Conservation (phyloP, 345 rosid species). For the Draba incana region DNA sequence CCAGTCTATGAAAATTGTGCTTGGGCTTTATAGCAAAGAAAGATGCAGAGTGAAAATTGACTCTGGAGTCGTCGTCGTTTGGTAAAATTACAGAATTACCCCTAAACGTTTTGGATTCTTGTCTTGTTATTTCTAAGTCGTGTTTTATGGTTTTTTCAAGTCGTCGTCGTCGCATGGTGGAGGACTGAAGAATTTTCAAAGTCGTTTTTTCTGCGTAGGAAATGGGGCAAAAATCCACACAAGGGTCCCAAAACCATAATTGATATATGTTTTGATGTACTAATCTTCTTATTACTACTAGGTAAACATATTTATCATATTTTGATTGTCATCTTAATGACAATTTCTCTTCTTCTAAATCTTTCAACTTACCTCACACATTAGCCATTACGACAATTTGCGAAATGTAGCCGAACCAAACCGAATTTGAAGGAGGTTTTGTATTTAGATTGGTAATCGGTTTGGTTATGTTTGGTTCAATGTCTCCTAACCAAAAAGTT, state of each 20-base stretch:
- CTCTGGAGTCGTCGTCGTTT: conserved; percentile 20
- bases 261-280: conserved; percentile 15
- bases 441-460: too few species aligned
- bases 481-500: too few species aligned
- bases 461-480: too few species aligned
- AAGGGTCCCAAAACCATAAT: conserved; percentile 10
- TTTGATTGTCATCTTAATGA: too few species aligned
- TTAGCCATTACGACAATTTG: background rate
- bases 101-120: background rate
- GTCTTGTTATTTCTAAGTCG: too few species aligned
- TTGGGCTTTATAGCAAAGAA: conserved; percentile 16
- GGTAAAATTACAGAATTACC: conserved; percentile 31
- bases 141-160: conserved; percentile 10
- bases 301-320: too few species aligned
- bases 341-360: too few species aligned
- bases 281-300: background rate
- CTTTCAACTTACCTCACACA: background rate
- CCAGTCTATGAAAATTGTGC: background rate
- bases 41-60: conserved; percentile 13
- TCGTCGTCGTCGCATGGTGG: conserved; percentile 37
- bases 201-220: conserved; percentile 23
- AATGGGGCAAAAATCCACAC: background rate
- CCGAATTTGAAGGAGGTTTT: too few species aligned
- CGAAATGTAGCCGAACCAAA: too few species aligned
- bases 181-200: conserved; percentile 32